phyloP scores from a whole-genome alignment of 306 rosid species.

The Datisca glomerata region DNA sequence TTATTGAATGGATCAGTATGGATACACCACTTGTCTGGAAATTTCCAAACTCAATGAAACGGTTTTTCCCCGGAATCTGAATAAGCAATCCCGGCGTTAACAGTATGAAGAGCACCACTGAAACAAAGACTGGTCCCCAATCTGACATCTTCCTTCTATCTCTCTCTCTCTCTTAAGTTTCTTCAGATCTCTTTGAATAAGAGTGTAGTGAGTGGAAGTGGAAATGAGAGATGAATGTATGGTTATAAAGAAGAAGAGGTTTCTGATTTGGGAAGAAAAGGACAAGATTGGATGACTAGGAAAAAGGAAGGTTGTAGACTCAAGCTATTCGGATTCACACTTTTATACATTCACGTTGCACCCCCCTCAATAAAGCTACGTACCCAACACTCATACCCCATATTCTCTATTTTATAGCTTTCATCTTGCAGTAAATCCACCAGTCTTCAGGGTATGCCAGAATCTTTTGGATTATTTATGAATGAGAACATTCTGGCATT shows the following conservation, averaged over 20 bases:
- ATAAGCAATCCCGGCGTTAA: slow-evolving; percentile 70
- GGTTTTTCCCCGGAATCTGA: slow-evolving; percentile 62
- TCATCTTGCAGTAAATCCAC: too few relatives aligned
- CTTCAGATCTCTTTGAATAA: too few relatives aligned
- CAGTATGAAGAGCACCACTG: slow-evolving; percentile 71
- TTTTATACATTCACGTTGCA: too few relatives aligned
- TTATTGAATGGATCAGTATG: slow-evolving; percentile 51
- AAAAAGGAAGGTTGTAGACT: slow-evolving; percentile 22
- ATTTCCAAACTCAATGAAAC: slow-evolving; percentile 50
- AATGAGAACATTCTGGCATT: too few relatives aligned
- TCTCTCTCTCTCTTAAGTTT: slow-evolving; percentile 2
- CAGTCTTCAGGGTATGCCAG: too few relatives aligned
- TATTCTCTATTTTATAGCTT: too few relatives aligned
- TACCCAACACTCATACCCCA: too few relatives aligned
- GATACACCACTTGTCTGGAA: slow-evolving; percentile 76
- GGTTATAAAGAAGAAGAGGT: background rate
- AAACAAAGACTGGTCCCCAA: slow-evolving; percentile 93
- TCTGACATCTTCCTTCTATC: slow-evolving; percentile 41
- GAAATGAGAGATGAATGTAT: slow-evolving; percentile 1
- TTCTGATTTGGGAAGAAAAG: slow-evolving; percentile 23
- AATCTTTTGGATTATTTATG: too few relatives aligned
- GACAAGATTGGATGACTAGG: slow-evolving; percentile 46
- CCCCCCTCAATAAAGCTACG: too few relatives aligned
- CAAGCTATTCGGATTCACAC: slow-evolving; percentile 34
- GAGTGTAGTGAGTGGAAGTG: slow-evolving; percentile 8